phyloP scores from a whole-genome alignment of 345 rosid genomes.

The Noccaea caerulescens region DNA sequence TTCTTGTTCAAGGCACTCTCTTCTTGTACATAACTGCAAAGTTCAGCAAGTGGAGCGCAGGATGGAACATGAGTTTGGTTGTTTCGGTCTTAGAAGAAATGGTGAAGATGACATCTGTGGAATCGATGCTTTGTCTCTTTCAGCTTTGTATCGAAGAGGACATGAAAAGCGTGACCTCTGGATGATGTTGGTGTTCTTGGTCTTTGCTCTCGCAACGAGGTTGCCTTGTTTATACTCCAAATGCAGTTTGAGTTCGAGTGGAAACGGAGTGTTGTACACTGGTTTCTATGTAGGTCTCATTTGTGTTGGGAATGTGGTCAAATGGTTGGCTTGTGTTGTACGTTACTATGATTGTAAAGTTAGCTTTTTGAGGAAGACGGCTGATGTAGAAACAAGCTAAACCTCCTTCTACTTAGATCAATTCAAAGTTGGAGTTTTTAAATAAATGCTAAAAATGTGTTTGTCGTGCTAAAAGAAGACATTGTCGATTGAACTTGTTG shows the following conservation, averaged over 20 bases:
- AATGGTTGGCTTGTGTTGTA: constrained; percentile 54
- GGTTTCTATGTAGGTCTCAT: constrained; percentile 29
- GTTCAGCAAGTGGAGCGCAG: constrained; percentile 48
- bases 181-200: constrained; percentile 44
- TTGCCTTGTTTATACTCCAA: constrained; percentile 34
- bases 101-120: constrained; percentile 32
- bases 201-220: constrained; percentile 28
- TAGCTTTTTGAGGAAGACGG: too few relatives aligned
- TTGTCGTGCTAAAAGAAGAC: too few relatives aligned
- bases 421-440: too few relatives aligned
- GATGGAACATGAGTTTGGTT: constrained; percentile 53
- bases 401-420: too few relatives aligned
- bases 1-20: constrained; percentile 24
- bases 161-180: constrained; percentile 29
- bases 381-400: too few relatives aligned
- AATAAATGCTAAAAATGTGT: too few relatives aligned
- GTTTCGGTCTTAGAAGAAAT: constrained; percentile 45
- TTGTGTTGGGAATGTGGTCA: constrained; percentile 45
- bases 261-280: constrained; percentile 24
- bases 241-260: constrained; percentile 23
- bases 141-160: constrained; percentile 42
- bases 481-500: too few relatives aligned
- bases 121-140: constrained; percentile 36
- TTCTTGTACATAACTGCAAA: constrained; percentile 37
- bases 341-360: constrained; percentile 44